These are phyloP conservation scores for Leishmania martiniquensis DNA, from an alignment of 208 protist genomes.

Conservation along the genomic window DNA sequence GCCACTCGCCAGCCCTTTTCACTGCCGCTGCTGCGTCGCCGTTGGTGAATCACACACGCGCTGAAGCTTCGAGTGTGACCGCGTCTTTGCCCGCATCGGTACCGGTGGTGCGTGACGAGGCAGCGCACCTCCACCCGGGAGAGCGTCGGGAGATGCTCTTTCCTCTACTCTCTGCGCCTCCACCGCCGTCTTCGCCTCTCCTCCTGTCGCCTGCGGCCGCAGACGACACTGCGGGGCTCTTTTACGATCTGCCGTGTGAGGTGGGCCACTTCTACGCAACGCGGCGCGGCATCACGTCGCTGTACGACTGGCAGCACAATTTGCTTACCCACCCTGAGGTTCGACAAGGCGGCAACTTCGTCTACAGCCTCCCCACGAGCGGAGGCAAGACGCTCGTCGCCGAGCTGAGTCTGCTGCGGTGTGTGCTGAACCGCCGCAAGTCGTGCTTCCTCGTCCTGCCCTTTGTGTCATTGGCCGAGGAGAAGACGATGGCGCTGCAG, in stretches of 20 bases:
- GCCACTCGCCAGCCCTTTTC: neutral
- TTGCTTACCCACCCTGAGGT: conserved; percentile 68
- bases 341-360: conserved; percentile 63
- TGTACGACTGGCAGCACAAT: conserved; percentile 91
- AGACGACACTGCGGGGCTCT: conserved; percentile 12
- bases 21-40: neutral
- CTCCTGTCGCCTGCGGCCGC: neutral
- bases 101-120: neutral
- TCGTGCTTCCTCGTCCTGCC: conserved; percentile 94
- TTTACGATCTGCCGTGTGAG: conserved; percentile 58
- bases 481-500: conserved; percentile 82
- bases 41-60: neutral
- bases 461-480: conserved; percentile 93
- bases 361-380: conserved; percentile 93
- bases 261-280: conserved; percentile 48
- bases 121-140: neutral
- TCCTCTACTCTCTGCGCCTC: neutral
- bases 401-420: conserved; percentile 91
- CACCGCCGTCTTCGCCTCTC: neutral
- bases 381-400: conserved; percentile 95
- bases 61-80: neutral
- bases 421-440: conserved; percentile 58
- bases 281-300: conserved; percentile 43
- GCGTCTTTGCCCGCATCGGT: neutral
- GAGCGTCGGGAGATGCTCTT: neutral